These are phyloP conservation scores for Calonectria henricotiae DNA, from an alignment of 2,329 filamentous ascomycete genomes.

Conservation along the genomic window DNA sequence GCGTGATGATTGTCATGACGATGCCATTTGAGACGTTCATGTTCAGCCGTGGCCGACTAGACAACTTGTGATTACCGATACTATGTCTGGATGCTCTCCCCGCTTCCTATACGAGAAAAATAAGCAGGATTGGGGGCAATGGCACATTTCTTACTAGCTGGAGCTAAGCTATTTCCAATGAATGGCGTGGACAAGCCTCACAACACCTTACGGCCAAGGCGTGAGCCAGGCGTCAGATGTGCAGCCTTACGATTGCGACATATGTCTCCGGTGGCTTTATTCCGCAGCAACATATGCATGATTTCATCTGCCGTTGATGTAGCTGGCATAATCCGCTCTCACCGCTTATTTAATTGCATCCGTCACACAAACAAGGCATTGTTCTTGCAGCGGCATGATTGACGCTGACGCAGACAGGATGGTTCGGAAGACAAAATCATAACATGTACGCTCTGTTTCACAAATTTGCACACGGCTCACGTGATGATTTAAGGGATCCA, in stretches of 20 bases:
- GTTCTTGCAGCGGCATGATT: not conserved
- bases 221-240: not conserved
- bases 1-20: not conserved
- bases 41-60: not conserved
- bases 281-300: not conserved
- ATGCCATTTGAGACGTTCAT: conserved; percentile 11
- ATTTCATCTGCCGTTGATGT: not conserved
- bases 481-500: conserved; percentile 14
- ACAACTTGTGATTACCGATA: not conserved
- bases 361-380: conserved; percentile 2
- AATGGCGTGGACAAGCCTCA: conserved; percentile 5
- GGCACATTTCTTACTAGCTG: not conserved
- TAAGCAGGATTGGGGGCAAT: not conserved
- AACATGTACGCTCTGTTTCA: not conserved
- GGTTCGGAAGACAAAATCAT: not conserved
- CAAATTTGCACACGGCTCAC: not conserved
- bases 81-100: not conserved
- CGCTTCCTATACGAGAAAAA: not conserved
- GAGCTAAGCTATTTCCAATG: not conserved
- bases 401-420: not conserved
- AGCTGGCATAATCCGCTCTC: not conserved
- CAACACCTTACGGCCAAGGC: not conserved
- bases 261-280: not conserved
- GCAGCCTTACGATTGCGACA: not conserved
- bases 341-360: not conserved